These are phyloP conservation scores for Trametes elegans DNA, from an alignment of 768 basidiomycete species.

Conservation along the genomic window DNA sequence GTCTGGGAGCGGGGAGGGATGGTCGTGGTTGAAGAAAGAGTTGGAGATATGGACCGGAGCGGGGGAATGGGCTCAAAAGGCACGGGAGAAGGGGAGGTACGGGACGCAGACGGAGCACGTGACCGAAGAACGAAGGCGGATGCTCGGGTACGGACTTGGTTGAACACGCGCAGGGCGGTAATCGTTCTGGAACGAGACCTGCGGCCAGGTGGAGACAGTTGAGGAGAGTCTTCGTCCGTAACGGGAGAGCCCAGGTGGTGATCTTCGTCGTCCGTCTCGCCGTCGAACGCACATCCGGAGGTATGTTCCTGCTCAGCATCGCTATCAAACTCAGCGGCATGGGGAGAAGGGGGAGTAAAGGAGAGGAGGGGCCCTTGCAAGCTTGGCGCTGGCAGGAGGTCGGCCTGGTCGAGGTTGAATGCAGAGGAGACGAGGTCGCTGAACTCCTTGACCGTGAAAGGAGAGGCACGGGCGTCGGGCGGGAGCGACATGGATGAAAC, in stretches of 20 bases:
- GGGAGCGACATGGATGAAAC: slow-evolving; percentile 13
- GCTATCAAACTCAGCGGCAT: background rate
- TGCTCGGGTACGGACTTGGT: slow-evolving; percentile 27
- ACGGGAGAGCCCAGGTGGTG: background rate
- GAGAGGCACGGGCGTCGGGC: slow-evolving; percentile 11
- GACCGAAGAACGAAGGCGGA: slow-evolving; percentile 27
- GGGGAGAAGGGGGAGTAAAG: slow-evolving; percentile 12
- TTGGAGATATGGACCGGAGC: slow-evolving; percentile 16
- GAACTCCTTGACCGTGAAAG: slow-evolving; percentile 28
- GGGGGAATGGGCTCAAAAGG: slow-evolving; percentile 15
- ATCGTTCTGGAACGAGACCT: slow-evolving; percentile 21
- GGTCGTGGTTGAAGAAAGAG: slow-evolving; percentile 6
- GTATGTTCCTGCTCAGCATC: slow-evolving; percentile 2
- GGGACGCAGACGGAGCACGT: slow-evolving; percentile 16
- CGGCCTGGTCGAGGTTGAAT: slow-evolving; percentile 20
- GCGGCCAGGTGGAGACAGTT: background rate
- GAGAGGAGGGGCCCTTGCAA: slow-evolving; percentile 10
- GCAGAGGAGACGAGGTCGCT: slow-evolving; percentile 28
- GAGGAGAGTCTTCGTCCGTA: slow-evolving; percentile 4
- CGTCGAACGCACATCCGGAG: slow-evolving; percentile 16
- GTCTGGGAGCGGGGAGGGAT: slow-evolving; percentile 8
- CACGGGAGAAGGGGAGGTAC: slow-evolving; percentile 9
- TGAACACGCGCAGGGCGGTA: slow-evolving; percentile 21
- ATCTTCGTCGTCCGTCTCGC: slow-evolving; percentile 15
- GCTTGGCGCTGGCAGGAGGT: background rate